Evolutionary conservation across 345 rosid species (phyloP).

Genomic region (Pugionium cornutum): DNA sequence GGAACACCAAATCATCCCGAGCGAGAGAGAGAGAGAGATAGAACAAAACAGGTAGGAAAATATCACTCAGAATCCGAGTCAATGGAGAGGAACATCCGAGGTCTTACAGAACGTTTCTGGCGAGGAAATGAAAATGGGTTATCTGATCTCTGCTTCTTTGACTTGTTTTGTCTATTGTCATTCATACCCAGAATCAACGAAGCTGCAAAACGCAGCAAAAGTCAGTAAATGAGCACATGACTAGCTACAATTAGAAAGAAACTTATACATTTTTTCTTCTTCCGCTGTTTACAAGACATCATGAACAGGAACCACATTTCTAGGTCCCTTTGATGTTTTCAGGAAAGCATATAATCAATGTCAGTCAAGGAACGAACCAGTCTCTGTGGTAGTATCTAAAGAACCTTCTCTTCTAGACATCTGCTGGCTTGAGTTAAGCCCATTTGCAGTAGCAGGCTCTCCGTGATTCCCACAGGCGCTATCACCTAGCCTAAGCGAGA

Average conservation of each 20-base stretch:
- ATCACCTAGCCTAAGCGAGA: slow-evolving; percentile 91
- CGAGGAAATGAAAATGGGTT: slow-evolving; percentile 76
- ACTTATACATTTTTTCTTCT: slow-evolving; percentile 16
- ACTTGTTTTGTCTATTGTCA: slow-evolving; percentile 64
- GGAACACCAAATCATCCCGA: slow-evolving; percentile 45
- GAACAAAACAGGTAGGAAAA: slow-evolving; percentile 30
- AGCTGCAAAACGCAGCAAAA: slow-evolving; percentile 55
- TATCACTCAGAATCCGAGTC: slow-evolving; percentile 72
- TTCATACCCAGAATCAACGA: slow-evolving; percentile 77
- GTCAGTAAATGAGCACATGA: slow-evolving; percentile 25
- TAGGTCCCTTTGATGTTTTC: slow-evolving; percentile 7
- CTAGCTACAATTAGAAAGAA: background rate
- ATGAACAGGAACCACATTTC: slow-evolving; percentile 17
- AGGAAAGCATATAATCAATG: slow-evolving; percentile 10
- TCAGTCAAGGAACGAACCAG: slow-evolving; percentile 66
- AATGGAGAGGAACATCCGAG: slow-evolving; percentile 69
- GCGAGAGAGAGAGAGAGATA: slow-evolving; percentile 18
- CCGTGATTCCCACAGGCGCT: slow-evolving; percentile 53
- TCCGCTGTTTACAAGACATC: slow-evolving; percentile 31
- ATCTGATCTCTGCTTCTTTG: slow-evolving; percentile 70
- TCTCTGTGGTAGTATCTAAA: slow-evolving; percentile 60
- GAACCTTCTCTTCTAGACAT: slow-evolving; percentile 51
- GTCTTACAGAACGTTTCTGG: slow-evolving; percentile 87
- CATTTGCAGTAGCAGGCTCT: slow-evolving; percentile 51
- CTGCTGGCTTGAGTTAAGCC: slow-evolving; percentile 57